Evolutionary conservation across 108 stramenopile genomes (phyloP), one percentile per base, ranked within the genome.

Genomic region (Cylindrotheca closterium): DNA sequence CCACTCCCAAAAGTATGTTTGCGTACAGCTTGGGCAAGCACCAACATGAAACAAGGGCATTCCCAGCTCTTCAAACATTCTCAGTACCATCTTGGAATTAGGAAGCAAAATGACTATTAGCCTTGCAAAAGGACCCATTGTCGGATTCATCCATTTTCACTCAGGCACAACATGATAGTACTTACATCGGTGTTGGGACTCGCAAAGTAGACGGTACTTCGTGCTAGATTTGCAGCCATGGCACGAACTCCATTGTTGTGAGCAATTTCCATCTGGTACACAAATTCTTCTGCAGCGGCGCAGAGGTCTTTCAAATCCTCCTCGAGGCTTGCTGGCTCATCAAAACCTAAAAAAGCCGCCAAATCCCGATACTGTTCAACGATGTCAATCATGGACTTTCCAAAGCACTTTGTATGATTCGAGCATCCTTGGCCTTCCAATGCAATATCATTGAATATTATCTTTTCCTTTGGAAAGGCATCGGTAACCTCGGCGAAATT

Each of bases 11-110:
- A 67, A 67, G 32, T 58, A 67, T 5, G 28, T n/a, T 27, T 12
- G 7, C 10, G 30, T 12, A 60, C 59, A 60, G 24, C 23, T 24
- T 8, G 5, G 21, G 23, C 59, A 60, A 8, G 7, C 22, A 4
- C 37, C 34, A 21, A 24, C 21, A 29, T 67, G 66, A 18, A 67
- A 15, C 21, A 67, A 18, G 17, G 66, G 66, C 45, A 58, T 47
- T 2, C 66, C 66, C 3, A 67, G 57, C 58, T 67, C 66, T 59
- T 67, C 66, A 18, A 67, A 47, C 66, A 67, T 67, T 21, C 66
- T 56, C 27, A 67, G 28, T 12, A 67, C 66, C 66, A 67, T 58
- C 15, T 8, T 15, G 42, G 42, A 15, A 45, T 45, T 45, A 45
- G 15, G 42, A 45, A 45, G 8, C 15, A 15, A 45, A 15, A 45